Percentiles rank a stretch among this genome's conserved stretches.
These are phyloP conservation scores for Fusarium pininemorale DNA, from an alignment of 2,329 filamentous ascomycete genomes.

Conservation along the genomic window DNA sequence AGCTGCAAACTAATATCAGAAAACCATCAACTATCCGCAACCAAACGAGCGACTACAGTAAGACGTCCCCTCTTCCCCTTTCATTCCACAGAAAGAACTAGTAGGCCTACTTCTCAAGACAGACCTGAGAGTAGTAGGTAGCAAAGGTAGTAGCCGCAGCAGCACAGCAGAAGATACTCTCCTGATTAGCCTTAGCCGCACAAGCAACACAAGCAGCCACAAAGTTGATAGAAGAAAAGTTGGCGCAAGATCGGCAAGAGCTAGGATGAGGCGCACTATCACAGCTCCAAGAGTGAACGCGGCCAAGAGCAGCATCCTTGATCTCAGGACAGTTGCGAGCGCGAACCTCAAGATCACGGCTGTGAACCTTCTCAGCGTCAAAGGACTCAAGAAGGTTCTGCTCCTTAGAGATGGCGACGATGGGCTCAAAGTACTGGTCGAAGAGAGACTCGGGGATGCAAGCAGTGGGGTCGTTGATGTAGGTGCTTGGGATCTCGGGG, in stretches of 20 bases:
- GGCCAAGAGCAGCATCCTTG: neutral
- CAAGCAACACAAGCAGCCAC: conserved; percentile 18
- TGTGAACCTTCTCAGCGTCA: neutral
- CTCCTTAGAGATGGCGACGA: conserved; percentile 22
- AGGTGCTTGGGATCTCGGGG: conserved; percentile 3
- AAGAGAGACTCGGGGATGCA: conserved; percentile 24
- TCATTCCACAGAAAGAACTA: fast-evolving
- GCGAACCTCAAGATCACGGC: conserved; percentile 1
- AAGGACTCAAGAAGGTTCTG: conserved; percentile 10
- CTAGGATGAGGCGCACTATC: conserved; percentile 9
- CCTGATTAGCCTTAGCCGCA: conserved; percentile 20
- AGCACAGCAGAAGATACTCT: conserved; percentile 23
- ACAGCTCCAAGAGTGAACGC: conserved; percentile 9
- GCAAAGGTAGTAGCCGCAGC: conserved; percentile 15
- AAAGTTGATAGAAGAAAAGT: conserved; percentile 19
- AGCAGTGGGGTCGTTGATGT: conserved; percentile 10
- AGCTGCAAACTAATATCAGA: neutral
- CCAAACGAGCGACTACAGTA: neutral
- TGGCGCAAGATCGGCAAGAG: conserved; percentile 17
- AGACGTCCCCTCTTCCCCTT: neutral
- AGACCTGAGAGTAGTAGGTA: conserved; percentile 27
- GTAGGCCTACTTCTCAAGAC: conserved; percentile 5
- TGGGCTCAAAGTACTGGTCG: conserved; percentile 23
- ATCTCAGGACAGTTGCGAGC: conserved; percentile 15
- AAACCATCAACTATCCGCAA: too few species aligned